A percentile compares a stretch with the other conserved stretches of the same genome.
phyloP scores from a whole-genome alignment of 768 basidiomycete genomes.

The Hericium erinaceus region DNA sequence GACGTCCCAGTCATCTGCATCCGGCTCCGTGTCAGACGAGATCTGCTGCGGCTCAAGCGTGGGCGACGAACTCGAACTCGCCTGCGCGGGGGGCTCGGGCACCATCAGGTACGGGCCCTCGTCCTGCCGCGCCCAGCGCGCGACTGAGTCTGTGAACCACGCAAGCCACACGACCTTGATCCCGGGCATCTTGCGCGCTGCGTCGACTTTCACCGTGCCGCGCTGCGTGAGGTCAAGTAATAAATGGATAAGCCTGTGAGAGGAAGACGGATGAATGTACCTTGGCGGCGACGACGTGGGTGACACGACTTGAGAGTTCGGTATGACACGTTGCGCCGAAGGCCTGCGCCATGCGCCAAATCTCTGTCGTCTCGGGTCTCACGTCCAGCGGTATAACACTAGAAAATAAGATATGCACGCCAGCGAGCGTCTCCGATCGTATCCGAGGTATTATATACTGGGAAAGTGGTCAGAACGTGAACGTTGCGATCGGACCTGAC shows the following conservation, averaged over 20 bases:
- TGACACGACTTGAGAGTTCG: slow-evolving; percentile 56
- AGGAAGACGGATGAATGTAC: slow-evolving; percentile 28
- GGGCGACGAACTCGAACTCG: slow-evolving; percentile 30
- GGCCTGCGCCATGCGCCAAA: slow-evolving; percentile 78
- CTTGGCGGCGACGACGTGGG: slow-evolving; percentile 90
- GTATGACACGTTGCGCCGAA: slow-evolving; percentile 82
- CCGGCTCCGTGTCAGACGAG: slow-evolving; percentile 60
- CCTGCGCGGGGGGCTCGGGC: slow-evolving; percentile 31
- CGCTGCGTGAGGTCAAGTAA: slow-evolving; percentile 34
- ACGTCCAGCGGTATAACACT: slow-evolving; percentile 91
- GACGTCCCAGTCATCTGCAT: slow-evolving; percentile 59
- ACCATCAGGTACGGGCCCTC: slow-evolving; percentile 73
- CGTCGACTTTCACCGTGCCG: slow-evolving; percentile 87
- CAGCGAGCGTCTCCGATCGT: slow-evolving; percentile 66
- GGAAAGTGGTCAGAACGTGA: neutral
- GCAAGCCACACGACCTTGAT: slow-evolving; percentile 79
- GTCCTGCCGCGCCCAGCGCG: slow-evolving; percentile 78
- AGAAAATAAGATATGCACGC: slow-evolving; percentile 82
- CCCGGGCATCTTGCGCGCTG: slow-evolving; percentile 64
- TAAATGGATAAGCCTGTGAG: slow-evolving; percentile 1
- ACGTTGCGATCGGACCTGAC: neutral
- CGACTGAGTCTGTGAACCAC: slow-evolving; percentile 87
- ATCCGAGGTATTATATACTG: slow-evolving; percentile 82
- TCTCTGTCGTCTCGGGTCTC: slow-evolving; percentile 66
- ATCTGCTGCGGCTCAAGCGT: slow-evolving; percentile 40